Conservation (phyloP, 2,329 filamentous ascomycete genomes). For the Kalmusia sp. region DNA sequence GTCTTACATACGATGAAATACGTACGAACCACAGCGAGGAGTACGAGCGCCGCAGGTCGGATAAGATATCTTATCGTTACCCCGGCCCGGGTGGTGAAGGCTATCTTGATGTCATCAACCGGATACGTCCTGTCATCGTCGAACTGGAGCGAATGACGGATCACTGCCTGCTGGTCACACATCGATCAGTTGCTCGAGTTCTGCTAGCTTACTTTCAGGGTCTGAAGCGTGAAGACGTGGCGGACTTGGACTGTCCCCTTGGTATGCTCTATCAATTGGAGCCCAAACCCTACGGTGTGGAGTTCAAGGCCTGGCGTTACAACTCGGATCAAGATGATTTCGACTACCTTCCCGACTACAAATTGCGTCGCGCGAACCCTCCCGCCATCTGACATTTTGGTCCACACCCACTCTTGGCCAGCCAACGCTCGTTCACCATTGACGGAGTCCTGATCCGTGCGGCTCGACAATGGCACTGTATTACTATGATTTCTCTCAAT, state of each 20-base stretch:
- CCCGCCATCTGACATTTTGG: not conserved
- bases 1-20: constrained; percentile 93
- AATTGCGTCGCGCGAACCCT: constrained; percentile 65
- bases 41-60: constrained; percentile 76
- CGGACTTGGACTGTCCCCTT: constrained; percentile 90
- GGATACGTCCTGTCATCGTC: constrained; percentile 91
- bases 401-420: not conserved
- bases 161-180: constrained; percentile 89
- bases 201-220: constrained; percentile 97
- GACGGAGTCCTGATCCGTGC: not conserved
- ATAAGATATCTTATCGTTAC: constrained; percentile 97
- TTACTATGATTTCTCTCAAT: constrained; percentile 6
- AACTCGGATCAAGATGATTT: constrained; percentile 81
- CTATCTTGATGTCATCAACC: constrained; percentile 96
- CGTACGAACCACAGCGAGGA: constrained; percentile 79
- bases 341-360: constrained; percentile 83
- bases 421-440: not conserved
- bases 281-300: constrained; percentile 96
- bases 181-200: constrained; percentile 90
- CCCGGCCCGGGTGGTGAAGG: constrained; percentile 95
- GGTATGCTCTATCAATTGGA: constrained; percentile 95
- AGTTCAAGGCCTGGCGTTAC: constrained; percentile 95
- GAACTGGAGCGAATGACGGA: constrained; percentile 98
- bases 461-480: not conserved
- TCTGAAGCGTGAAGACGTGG: constrained; percentile 86